Evolutionary conservation across 2,329 filamentous ascomycete species (phyloP).

Genomic region (Talaromyces verruculosus): DNA sequence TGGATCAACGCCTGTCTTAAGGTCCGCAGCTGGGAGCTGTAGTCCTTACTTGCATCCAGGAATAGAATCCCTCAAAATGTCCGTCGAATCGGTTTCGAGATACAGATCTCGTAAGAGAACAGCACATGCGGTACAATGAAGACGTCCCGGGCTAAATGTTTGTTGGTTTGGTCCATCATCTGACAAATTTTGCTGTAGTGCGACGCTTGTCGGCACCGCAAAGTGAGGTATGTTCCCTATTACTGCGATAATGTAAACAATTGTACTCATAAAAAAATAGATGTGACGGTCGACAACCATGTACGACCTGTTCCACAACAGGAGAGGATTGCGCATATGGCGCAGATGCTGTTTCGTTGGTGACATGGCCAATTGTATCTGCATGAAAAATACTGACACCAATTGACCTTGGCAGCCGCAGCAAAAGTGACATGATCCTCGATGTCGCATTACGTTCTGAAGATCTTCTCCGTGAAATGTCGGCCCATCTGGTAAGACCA

Average conservation of each 20-base stretch:
- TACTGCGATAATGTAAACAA: background rate
- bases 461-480: slow-evolving; percentile 49
- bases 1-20: background rate
- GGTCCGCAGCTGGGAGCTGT: background rate
- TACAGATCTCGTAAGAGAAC: slow-evolving; percentile 31
- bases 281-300: slow-evolving; percentile 52
- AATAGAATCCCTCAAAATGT: background rate
- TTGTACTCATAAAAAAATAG: slow-evolving; percentile 28
- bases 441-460: slow-evolving; percentile 54
- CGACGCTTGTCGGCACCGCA: background rate
- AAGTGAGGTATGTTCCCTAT: background rate
- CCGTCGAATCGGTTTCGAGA: background rate
- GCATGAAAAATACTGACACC: background rate
- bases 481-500: slow-evolving; percentile 39
- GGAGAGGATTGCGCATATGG: slow-evolving; percentile 33
- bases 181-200: background rate
- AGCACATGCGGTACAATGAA: slow-evolving; percentile 29
- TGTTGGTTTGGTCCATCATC: background rate
- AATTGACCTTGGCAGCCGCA: slow-evolving; percentile 36
- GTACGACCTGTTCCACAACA: slow-evolving; percentile 30
- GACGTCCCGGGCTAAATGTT: background rate
- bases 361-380: slow-evolving; percentile 1
- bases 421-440: slow-evolving; percentile 55
- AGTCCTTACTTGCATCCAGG: background rate
- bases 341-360: slow-evolving; percentile 32